Conservation (phyloP, 441 rosid genomes). For the Mallotus japonicus region DNA sequence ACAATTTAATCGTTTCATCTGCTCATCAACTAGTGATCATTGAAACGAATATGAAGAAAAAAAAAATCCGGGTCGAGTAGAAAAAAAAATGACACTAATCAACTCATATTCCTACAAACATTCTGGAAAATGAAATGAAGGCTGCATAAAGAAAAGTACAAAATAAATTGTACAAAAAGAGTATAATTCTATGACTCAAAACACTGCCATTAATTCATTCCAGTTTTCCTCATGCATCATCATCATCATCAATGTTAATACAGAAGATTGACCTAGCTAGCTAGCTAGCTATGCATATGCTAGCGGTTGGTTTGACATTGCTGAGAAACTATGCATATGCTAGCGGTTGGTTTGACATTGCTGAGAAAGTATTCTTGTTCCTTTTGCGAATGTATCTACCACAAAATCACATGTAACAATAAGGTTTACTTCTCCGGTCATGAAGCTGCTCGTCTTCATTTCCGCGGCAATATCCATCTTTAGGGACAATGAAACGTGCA, state of each 20-base stretch:
- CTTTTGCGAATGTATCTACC: slow-evolving; percentile 25
- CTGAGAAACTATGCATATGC: slow-evolving; percentile 11
- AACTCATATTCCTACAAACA: neutral
- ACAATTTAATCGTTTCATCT: no score
- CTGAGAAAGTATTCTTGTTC: slow-evolving; percentile 21
- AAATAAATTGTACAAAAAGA: neutral
- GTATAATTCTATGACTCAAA: neutral
- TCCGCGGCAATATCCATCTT: slow-evolving; percentile 22
- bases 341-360: slow-evolving; percentile 25
- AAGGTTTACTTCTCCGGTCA: slow-evolving; percentile 3
- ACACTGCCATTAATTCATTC: neutral
- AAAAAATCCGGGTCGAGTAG: no score
- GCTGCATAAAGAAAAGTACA: neutral
- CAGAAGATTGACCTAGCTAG: no score
- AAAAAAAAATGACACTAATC: neutral
- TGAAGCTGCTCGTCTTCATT: slow-evolving; percentile 20
- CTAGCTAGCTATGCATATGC: neutral
- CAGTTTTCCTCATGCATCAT: no score
- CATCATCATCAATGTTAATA: no score
- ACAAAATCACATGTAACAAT: slow-evolving; percentile 15
- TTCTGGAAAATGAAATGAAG: neutral
- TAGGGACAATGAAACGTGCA: slow-evolving; percentile 18
- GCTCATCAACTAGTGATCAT: no score
- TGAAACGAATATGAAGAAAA: no score
- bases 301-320: slow-evolving; percentile 25